Percentiles rank a stretch among this genome's conserved stretches.
phyloP scores from a whole-genome alignment of 768 basidiomycete genomes.

The Holtermannia corniformis region DNA sequence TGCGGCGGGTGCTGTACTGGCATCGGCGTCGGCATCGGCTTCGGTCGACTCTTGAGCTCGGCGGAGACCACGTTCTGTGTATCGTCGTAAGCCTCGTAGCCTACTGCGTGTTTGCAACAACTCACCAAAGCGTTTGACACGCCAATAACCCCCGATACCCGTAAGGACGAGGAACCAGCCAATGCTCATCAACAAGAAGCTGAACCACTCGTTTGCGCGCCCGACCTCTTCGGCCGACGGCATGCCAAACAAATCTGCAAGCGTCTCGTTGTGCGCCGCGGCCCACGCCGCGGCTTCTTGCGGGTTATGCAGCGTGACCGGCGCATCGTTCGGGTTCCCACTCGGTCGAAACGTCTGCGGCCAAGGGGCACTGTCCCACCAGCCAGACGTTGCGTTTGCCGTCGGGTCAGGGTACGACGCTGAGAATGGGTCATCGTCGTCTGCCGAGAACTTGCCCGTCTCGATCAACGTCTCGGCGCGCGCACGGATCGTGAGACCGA shows the following conservation, averaged over 20 bases:
- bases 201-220: constrained; percentile 70
- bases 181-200: constrained; percentile 82
- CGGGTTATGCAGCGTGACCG: constrained; percentile 21
- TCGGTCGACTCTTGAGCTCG: constrained; percentile 25
- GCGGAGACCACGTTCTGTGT: constrained; percentile 26
- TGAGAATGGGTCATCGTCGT: constrained; percentile 14
- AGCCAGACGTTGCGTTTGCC: not conserved
- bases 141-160: constrained; percentile 59
- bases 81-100: constrained; percentile 9
- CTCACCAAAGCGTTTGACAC: constrained; percentile 38
- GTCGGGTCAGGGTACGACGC: not conserved
- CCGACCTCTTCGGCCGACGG: constrained; percentile 38
- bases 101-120: not conserved
- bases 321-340: constrained; percentile 5
- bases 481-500: constrained; percentile 63
- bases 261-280: constrained; percentile 30
- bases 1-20: not conserved
- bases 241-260: constrained; percentile 24
- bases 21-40: constrained; percentile 5
- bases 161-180: constrained; percentile 86
- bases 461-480: constrained; percentile 44
- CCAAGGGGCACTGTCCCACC: constrained; percentile 18
- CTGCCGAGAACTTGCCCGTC: constrained; percentile 31
- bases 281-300: constrained; percentile 31
- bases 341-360: constrained; percentile 19